phyloP scores from a whole-genome alignment of 2,329 filamentous ascomycete species.

The Xylaria polymorpha region DNA sequence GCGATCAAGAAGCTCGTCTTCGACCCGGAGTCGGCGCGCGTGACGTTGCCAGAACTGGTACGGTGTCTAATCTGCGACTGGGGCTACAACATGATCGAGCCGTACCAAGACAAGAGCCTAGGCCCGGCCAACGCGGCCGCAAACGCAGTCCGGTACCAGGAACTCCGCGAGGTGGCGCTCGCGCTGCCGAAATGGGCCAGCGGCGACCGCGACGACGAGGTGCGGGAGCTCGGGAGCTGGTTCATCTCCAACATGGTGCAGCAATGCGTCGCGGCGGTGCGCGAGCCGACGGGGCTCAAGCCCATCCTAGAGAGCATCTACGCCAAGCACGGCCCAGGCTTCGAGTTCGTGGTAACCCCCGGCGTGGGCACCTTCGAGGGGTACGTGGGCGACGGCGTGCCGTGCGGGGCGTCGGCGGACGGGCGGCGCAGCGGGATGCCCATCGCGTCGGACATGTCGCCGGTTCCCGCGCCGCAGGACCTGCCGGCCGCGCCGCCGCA shows the following conservation, averaged over 20 bases:
- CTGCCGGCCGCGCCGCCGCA: conserved; percentile 30
- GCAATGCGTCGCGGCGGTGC: conserved; percentile 31
- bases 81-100: conserved; percentile 38
- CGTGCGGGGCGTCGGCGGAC: conserved; percentile 41
- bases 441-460: conserved; percentile 42
- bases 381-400: conserved; percentile 40
- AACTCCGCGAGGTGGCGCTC: conserved; percentile 38
- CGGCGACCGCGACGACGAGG: conserved; percentile 31
- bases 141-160: conserved; percentile 38
- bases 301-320: conserved; percentile 35
- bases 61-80: conserved; percentile 36
- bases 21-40: conserved; percentile 25
- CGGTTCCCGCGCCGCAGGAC: conserved; percentile 38
- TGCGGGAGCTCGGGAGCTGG: conserved; percentile 37
- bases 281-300: conserved; percentile 30
- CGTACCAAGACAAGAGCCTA: conserved; percentile 31
- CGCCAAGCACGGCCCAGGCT: conserved; percentile 32
- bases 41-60: conserved; percentile 27
- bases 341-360: conserved; percentile 40
- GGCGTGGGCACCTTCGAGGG: conserved; percentile 44
- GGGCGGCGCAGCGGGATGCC: conserved; percentile 40
- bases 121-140: conserved; percentile 35
- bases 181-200: conserved; percentile 41
- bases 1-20: conserved; percentile 36
- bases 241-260: conserved; percentile 35